phyloP scores from a whole-genome alignment of 257 asterid species.

The Solanum ossicruentum region DNA sequence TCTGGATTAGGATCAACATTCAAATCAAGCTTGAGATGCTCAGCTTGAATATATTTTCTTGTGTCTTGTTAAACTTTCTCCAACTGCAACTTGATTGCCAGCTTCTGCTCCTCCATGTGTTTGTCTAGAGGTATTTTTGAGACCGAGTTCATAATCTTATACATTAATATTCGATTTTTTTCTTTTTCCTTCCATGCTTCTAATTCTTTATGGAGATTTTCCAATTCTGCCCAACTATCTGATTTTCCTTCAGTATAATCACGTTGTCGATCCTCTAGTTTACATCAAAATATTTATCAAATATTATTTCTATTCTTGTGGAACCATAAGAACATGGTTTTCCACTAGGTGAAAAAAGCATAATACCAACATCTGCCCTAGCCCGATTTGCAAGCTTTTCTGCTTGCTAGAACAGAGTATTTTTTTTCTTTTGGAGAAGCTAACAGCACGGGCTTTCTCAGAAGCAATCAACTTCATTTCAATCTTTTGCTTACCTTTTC shows the following conservation, averaged over 20 bases:
- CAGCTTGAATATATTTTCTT: neutral
- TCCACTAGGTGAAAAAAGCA: neutral
- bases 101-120: neutral
- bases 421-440: too few species aligned
- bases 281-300: neutral
- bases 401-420: too few species aligned
- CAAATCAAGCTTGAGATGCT: neutral
- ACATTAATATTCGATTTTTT: too few species aligned
- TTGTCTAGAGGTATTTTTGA: neutral
- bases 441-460: too few species aligned
- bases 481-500: too few species aligned
- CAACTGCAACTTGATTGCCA: too few species aligned
- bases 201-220: neutral
- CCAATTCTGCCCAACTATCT: neutral
- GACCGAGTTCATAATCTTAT: neutral
- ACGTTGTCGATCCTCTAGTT: neutral
- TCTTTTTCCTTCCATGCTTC: neutral
- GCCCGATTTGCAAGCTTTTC: too few species aligned
- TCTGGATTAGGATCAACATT: neutral
- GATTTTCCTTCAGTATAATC: neutral
- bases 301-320: neutral
- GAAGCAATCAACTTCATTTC: too few species aligned
- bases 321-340: neutral
- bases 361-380: neutral
- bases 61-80: too few species aligned